Evolutionary conservation across 805 yeast genomes (phyloP).

Genomic region (Myxozyma kluyveri): DNA sequence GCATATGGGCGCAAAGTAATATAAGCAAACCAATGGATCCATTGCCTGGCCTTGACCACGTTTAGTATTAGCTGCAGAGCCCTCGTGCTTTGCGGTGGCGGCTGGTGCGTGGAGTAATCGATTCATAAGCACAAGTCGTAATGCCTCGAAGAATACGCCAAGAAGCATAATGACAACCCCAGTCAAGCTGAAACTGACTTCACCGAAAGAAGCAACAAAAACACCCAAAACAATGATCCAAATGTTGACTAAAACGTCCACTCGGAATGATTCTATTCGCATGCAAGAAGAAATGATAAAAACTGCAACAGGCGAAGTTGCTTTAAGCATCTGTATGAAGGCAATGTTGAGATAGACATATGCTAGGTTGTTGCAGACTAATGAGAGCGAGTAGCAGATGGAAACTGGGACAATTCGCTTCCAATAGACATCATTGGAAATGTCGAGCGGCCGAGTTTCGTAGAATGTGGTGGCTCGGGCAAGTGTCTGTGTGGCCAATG

Average conservation of each 20-base stretch:
- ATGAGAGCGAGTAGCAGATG: slow-evolving; percentile 31
- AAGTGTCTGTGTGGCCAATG: slow-evolving; percentile 30
- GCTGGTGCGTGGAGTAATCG: slow-evolving; percentile 28
- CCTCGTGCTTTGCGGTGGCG: slow-evolving; percentile 5
- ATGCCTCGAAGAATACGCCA: slow-evolving; percentile 31
- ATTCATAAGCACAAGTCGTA: slow-evolving; percentile 32
- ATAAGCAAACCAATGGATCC: slow-evolving; percentile 34
- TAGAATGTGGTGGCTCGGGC: slow-evolving; percentile 27
- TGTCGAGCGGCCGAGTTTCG: slow-evolving; percentile 19
- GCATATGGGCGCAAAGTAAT: slow-evolving; percentile 33
- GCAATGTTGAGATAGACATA: slow-evolving; percentile 33
- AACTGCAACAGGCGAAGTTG: slow-evolving; percentile 33
- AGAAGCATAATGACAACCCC: slow-evolving; percentile 29
- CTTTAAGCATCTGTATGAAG: slow-evolving; percentile 34
- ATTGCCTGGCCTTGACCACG: slow-evolving; percentile 20
- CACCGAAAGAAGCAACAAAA: slow-evolving; percentile 33
- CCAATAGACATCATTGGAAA: slow-evolving; percentile 23
- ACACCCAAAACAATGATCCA: slow-evolving; percentile 33
- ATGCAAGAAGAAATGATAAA: slow-evolving; percentile 30
- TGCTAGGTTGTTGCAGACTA: slow-evolving; percentile 31
- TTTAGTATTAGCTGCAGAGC: slow-evolving; percentile 13
- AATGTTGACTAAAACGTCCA: slow-evolving; percentile 28
- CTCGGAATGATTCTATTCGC: slow-evolving; percentile 27
- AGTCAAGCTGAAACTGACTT: slow-evolving; percentile 22
- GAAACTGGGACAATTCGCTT: slow-evolving; percentile 32